Conservation (phyloP, 1,284 basidiomycete genomes). For the Moniliella sp. region DNA sequence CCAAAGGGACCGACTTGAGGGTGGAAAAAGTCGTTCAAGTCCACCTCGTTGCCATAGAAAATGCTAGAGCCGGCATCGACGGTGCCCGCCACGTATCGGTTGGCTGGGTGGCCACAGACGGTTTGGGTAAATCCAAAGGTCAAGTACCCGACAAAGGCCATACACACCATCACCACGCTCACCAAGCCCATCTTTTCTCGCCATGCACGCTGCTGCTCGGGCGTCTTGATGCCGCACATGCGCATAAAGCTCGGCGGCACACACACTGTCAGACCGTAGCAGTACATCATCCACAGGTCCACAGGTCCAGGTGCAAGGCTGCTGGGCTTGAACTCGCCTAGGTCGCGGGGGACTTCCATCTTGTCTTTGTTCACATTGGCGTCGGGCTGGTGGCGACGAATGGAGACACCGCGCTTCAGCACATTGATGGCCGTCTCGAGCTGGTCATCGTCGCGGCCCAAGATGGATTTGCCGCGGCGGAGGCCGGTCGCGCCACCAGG, state of each 20-base stretch:
- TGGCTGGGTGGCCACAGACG: conserved; percentile 66
- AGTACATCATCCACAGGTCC: conserved; percentile 87
- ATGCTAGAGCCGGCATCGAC: conserved; percentile 64
- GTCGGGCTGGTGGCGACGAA: conserved; percentile 15
- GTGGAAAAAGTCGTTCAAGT: conserved; percentile 51
- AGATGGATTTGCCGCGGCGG: conserved; percentile 29
- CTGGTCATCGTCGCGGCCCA: conserved; percentile 31
- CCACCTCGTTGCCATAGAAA: conserved; percentile 66
- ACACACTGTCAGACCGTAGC: conserved; percentile 62
- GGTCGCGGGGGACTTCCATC: conserved; percentile 16
- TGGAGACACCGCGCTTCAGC: conserved; percentile 28
- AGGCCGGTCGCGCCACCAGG: conserved; percentile 5
- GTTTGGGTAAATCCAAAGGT: conserved; percentile 94
- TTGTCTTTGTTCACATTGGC: no score
- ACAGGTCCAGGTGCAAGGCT: conserved; percentile 47
- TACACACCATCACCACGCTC: conserved; percentile 53
- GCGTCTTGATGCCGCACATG: conserved; percentile 55
- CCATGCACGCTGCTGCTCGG: conserved; percentile 88
- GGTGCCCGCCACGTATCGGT: conserved; percentile 55
- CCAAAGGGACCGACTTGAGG: conserved; percentile 14
- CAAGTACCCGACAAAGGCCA: conserved; percentile 85
- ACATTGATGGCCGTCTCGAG: conserved; percentile 31
- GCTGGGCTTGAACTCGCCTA: conserved; percentile 11
- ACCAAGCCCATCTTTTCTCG: conserved; percentile 92
- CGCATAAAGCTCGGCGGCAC: conserved; percentile 45